These are phyloP conservation scores for Neonectria neomacrospora DNA, from an alignment of 2,329 filamentous ascomycete genomes.

Conservation along the genomic window DNA sequence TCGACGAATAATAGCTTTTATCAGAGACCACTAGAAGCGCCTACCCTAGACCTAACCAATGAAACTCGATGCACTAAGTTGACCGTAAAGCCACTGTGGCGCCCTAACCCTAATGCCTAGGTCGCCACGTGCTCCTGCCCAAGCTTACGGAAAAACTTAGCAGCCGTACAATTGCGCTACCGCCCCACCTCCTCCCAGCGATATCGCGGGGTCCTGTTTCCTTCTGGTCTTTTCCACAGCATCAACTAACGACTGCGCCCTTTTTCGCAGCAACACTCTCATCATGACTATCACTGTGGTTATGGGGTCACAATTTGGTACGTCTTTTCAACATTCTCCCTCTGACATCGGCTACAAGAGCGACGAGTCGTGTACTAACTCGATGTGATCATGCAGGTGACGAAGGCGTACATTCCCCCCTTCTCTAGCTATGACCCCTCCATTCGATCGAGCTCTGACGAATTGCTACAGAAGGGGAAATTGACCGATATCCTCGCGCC, in stretches of 20 bases:
- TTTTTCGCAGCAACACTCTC: conserved; percentile 8
- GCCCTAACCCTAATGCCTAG: no score
- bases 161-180: neutral
- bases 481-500: conserved; percentile 23
- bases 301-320: conserved; percentile 14
- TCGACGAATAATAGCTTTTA: no score
- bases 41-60: no score
- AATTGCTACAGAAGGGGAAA: conserved; percentile 23
- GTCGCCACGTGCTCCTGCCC: conserved; percentile 12
- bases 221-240: conserved; percentile 2
- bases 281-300: conserved; percentile 12
- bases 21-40: no score
- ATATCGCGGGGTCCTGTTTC: neutral
- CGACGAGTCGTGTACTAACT: conserved; percentile 2
- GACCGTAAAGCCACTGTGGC: no score
- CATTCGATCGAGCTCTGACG: conserved; percentile 9
- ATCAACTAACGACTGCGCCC: conserved; percentile 5
- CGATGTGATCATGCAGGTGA: conserved; percentile 1
- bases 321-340: neutral
- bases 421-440: neutral
- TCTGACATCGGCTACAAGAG: conserved; percentile 2
- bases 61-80: no score
- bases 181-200: neutral
- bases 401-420: conserved; percentile 4
- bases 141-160: neutral